Conservation (phyloP, 2,329 filamentous ascomycete species). For the Penicillium carneum region DNA sequence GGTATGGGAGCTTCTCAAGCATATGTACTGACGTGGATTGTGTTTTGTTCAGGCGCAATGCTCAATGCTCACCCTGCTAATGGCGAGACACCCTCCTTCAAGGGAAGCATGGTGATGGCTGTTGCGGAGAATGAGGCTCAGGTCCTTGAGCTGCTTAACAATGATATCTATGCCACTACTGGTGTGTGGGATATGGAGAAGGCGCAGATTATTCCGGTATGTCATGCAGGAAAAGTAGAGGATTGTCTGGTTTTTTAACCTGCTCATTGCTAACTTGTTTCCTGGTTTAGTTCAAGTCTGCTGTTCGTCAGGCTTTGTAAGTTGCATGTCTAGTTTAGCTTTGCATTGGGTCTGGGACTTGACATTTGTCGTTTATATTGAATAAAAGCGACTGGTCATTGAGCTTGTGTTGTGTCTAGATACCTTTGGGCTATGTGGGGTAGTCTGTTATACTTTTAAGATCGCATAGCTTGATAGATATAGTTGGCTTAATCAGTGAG, state of each 20-base stretch:
- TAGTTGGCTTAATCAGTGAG: background rate
- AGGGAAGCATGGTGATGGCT: conserved; percentile 74
- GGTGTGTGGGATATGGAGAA: conserved; percentile 84
- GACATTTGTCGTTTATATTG: conserved; percentile 1
- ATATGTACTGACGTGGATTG: background rate
- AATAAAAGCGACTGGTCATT: background rate
- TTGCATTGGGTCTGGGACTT: conserved; percentile 7
- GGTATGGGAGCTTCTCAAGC: background rate
- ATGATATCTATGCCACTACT: conserved; percentile 73
- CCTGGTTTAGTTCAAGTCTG: conserved; percentile 43
- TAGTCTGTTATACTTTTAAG: background rate
- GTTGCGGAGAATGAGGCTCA: conserved; percentile 73
- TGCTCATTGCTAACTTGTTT: conserved; percentile 16
- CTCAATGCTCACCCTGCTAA: conserved; percentile 71
- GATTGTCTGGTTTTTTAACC: background rate
- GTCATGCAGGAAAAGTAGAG: conserved; percentile 17
- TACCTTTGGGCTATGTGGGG: background rate
- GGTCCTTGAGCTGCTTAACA: conserved; percentile 69
- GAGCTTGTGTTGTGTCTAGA: background rate
- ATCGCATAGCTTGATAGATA: background rate
- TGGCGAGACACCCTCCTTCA: conserved; percentile 69
- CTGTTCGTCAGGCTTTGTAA: conserved; percentile 36
- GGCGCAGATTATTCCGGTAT: conserved; percentile 54
- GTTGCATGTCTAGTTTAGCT: conserved; percentile 4
- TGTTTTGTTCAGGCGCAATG: conserved; percentile 63